Conservation (phyloP, 192 early-diverging fungal genomes). For the Coemansia sp. region DNA sequence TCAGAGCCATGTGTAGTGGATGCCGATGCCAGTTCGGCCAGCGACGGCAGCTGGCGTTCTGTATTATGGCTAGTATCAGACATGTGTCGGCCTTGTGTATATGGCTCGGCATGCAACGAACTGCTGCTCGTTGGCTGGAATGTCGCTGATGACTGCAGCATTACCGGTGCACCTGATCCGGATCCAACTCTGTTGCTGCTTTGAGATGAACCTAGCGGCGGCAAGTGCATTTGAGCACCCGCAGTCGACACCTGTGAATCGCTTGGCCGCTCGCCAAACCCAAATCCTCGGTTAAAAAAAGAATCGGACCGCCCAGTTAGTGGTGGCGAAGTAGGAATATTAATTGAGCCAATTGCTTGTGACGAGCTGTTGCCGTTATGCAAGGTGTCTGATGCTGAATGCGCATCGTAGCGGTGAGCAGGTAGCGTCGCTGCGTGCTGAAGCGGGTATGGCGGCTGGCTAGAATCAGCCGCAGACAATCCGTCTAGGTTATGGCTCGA, state of each 20-base stretch:
- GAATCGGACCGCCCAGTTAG: slow-evolving; percentile 22
- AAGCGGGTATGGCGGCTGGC: slow-evolving; percentile 13
- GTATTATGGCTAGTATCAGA: slow-evolving; percentile 11
- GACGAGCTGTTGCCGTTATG: slow-evolving; percentile 8
- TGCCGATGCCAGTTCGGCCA: slow-evolving; percentile 45
- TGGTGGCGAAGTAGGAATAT: slow-evolving; percentile 51
- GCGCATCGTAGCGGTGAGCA: background rate
- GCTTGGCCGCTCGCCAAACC: slow-evolving; percentile 8
- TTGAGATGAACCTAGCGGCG: slow-evolving; percentile 23
- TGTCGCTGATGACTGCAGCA: slow-evolving; percentile 17
- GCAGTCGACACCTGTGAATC: background rate
- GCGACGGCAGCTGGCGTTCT: slow-evolving; percentile 44
- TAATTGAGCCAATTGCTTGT: slow-evolving; percentile 32
- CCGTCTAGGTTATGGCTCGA: slow-evolving; percentile 11
- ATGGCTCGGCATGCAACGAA: background rate
- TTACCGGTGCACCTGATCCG: slow-evolving; percentile 4
- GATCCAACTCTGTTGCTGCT: slow-evolving; percentile 2
- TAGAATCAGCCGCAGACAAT: background rate
- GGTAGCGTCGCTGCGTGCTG: slow-evolving; percentile 42
- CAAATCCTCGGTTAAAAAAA: slow-evolving; percentile 22
- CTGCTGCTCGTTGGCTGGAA: slow-evolving; percentile 20
- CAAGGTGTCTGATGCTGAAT: background rate
- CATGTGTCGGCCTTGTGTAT: slow-evolving; percentile 2
- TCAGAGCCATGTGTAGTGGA: slow-evolving; percentile 30
- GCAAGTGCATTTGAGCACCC: slow-evolving; percentile 22